A percentile compares a stretch with the other conserved stretches of the same genome.
These are phyloP conservation scores for Pistacia integerrima DNA, from an alignment of 345 rosid species.

Conservation along the genomic window DNA sequence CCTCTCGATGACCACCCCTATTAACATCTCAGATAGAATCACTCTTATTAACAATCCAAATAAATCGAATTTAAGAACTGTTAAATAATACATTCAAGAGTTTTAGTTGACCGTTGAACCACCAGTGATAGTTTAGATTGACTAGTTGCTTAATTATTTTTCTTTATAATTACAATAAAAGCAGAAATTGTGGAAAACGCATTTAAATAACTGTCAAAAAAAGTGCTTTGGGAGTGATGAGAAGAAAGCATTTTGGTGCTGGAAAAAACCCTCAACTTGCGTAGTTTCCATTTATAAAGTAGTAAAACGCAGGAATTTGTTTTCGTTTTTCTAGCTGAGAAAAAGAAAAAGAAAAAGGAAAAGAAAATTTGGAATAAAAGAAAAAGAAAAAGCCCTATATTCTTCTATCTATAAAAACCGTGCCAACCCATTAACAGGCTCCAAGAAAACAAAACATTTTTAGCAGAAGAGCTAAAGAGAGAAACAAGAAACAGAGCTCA, in stretches of 20 bases:
- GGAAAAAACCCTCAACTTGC: conserved; percentile 18
- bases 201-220: not conserved
- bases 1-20: too few relatives aligned
- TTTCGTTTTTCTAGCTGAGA: not conserved
- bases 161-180: not conserved
- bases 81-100: too few relatives aligned
- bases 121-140: not conserved
- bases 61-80: too few relatives aligned
- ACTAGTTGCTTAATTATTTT: conserved; percentile 2
- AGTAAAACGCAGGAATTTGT: conserved; percentile 25
- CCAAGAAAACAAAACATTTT: conserved; percentile 20
- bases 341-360: not conserved
- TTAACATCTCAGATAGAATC: too few relatives aligned
- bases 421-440: conserved; percentile 18
- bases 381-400: conserved; percentile 4
- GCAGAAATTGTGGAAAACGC: not conserved
- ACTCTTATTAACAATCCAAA: too few relatives aligned
- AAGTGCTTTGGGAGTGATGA: not conserved
- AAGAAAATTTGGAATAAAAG: conserved; percentile 9
- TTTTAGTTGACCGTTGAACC: too few relatives aligned
- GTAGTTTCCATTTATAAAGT: conserved; percentile 8
- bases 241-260: not conserved
- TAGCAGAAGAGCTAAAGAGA: not conserved
- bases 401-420: conserved; percentile 43
- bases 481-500: conserved; percentile 15